A percentile compares a stretch with the other conserved stretches of the same genome.
These are phyloP conservation scores for Epichloe sibirici DNA, from an alignment of 2,329 filamentous ascomycete species.

Conservation along the genomic window DNA sequence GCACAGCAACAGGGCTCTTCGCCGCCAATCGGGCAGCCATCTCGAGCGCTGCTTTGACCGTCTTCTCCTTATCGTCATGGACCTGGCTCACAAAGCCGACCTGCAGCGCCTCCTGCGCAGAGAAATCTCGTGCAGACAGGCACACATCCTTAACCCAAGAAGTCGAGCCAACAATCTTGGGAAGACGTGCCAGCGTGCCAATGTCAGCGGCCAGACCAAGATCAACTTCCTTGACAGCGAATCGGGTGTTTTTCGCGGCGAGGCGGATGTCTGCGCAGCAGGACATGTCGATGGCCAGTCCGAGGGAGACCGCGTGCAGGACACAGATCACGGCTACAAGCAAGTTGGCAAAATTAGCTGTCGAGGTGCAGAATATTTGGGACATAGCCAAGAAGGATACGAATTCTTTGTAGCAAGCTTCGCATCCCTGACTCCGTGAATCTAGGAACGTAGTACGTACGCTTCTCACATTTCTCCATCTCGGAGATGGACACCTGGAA, in stretches of 20 bases:
- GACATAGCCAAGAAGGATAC: no score
- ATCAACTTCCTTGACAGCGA: constrained; percentile 72
- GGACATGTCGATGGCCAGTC: constrained; percentile 64
- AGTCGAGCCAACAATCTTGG: constrained; percentile 57
- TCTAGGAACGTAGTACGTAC: constrained; percentile 21
- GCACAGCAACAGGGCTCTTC: constrained; percentile 81
- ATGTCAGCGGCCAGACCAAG: constrained; percentile 73
- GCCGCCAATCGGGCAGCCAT: constrained; percentile 53
- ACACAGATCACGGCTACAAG: constrained; percentile 62
- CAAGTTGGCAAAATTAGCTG: no score
- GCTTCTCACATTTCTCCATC: constrained; percentile 82
- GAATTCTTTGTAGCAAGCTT: no score
- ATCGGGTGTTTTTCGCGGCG: constrained; percentile 43
- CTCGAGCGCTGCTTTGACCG: constrained; percentile 49
- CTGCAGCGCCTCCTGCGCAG: constrained; percentile 53
- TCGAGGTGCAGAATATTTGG: no score
- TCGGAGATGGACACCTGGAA: constrained; percentile 71
- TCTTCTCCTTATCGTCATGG: constrained; percentile 47
- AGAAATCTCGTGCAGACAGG: constrained; percentile 58
- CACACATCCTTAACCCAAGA: constrained; percentile 74
- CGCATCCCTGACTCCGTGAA: no score
- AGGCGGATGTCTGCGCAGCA: constrained; percentile 61
- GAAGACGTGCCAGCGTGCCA: constrained; percentile 60
- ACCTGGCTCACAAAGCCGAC: constrained; percentile 61
- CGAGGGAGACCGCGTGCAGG: constrained; percentile 66